phyloP scores from a whole-genome alignment of 2,329 filamentous ascomycete species.

The Podosphaera fusca region DNA sequence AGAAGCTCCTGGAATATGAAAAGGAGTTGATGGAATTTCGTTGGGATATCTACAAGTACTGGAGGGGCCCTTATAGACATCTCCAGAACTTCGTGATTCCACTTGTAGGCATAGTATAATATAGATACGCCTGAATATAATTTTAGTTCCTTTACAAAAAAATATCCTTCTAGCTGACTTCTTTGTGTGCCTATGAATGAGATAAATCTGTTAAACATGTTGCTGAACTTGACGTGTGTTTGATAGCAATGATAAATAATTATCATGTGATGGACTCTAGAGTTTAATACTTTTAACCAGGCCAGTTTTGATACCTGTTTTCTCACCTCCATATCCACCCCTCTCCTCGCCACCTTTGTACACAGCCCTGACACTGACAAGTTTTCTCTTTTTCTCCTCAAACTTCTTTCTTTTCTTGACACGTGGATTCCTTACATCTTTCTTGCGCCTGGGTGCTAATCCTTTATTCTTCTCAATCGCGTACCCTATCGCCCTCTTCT shows the following conservation, averaged over 20 bases:
- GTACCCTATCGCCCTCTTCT: constrained; percentile 82
- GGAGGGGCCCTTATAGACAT: too few species aligned
- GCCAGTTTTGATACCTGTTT: constrained; percentile 85
- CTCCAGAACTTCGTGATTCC: too few species aligned
- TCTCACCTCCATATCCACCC: constrained; percentile 74
- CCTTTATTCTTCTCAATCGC: constrained; percentile 97
- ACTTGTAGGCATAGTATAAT: too few species aligned
- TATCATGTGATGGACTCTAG: constrained; percentile 16
- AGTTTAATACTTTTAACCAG: constrained; percentile 87
- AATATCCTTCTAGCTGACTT: too few species aligned
- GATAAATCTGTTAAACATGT: too few species aligned
- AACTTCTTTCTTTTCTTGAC: constrained; percentile 98
- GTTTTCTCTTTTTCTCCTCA: constrained; percentile 93
- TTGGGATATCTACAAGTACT: too few species aligned
- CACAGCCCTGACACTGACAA: constrained; percentile 61
- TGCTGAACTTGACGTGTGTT: neutral
- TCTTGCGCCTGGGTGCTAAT: constrained; percentile 67
- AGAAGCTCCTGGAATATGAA: too few species aligned
- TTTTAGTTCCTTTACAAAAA: too few species aligned
- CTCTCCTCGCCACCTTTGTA: constrained; percentile 71
- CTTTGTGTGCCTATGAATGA: too few species aligned
- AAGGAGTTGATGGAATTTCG: too few species aligned
- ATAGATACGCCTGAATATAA: too few species aligned
- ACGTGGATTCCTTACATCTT: constrained; percentile 81
- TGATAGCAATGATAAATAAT: neutral